A percentile compares a stretch with the other conserved stretches of the same genome.
Conservation (phyloP, 495 filamentous ascomycete genomes). For the Tuber calosporum region DNA sequence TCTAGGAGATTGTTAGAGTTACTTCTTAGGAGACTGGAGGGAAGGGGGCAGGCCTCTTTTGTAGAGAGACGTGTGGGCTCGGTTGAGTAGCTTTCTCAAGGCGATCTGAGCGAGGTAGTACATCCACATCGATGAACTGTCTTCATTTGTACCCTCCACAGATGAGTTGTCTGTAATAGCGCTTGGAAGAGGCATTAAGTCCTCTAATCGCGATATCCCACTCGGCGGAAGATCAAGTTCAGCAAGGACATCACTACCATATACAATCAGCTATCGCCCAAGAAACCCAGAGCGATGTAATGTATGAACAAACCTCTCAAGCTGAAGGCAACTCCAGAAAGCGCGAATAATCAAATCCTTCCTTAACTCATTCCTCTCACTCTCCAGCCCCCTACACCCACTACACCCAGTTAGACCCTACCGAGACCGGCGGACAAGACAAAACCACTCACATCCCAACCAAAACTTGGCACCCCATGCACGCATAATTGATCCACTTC, state of each 20-base stretch:
- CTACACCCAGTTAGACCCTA: constrained; percentile 13
- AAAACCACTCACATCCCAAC: constrained; percentile 59
- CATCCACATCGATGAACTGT: constrained; percentile 55
- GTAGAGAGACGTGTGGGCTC: constrained; percentile 73
- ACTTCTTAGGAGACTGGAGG: background rate
- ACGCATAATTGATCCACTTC: constrained; percentile 75
- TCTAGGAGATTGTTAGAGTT: constrained; percentile 17
- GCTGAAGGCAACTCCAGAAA: constrained; percentile 89
- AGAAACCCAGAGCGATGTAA: background rate
- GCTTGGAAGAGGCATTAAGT: constrained; percentile 58
- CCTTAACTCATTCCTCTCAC: constrained; percentile 30
- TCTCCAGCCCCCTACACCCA: constrained; percentile 31
- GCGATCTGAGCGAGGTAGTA: constrained; percentile 83
- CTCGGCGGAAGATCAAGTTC: constrained; percentile 79
- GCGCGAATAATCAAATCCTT: constrained; percentile 62
- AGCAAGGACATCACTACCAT: constrained; percentile 73
- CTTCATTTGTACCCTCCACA: constrained; percentile 41
- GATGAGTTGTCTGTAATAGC: constrained; percentile 43
- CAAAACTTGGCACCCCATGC: constrained; percentile 66
- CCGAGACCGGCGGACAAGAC: background rate
- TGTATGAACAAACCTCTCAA: constrained; percentile 67
- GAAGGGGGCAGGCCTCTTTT: constrained; percentile 46
- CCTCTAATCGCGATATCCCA: constrained; percentile 65
- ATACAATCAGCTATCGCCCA: constrained; percentile 5
- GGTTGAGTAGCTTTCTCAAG: constrained; percentile 75